Evolutionary conservation across 2,329 filamentous ascomycete species (phyloP), one percentile per base, ranked within the genome.

Genomic region (Epichloe glyceriae): DNA sequence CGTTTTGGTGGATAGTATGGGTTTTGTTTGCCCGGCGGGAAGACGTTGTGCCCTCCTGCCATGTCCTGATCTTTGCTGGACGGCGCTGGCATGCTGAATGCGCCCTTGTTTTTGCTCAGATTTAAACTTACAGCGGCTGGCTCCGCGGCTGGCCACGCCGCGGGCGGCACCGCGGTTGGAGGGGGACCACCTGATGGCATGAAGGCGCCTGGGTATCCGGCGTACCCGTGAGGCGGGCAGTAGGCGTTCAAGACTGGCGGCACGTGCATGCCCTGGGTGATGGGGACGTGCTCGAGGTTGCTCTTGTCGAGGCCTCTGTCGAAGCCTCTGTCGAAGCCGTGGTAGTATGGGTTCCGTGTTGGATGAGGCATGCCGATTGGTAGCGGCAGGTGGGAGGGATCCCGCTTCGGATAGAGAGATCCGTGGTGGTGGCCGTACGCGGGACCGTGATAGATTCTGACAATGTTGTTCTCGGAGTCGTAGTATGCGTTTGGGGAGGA

Each of bases 401-500:
- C 57, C 5, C 64, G 65, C 6, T 59, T 62, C 2, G 75, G 74
- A 57, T 80, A 75, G n/a, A 77, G 58, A 2, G 64, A 60, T 22
- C 59, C 56, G 22, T 68, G 64, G 22, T 73, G 70, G 54, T 76
- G 76, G 4, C 77, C 76, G 57, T 78, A 82, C 0, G 68, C 65
- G 3, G 73, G 71, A 0, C 78, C 78, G 54, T 82, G 74, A 54
- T 82, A 82, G 26, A 81, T 72, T 14, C 77, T 73, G 47, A 79
- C 67, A 19, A 78, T 62, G 34, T 76, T 73, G 54, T 72, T 69
- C 44, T 69, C 66, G n/a, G 67, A 60, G 56, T 82, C 78, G 57
- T 74, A 75, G 58, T 77, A 82, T 41, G 79, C 76, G 57, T 82
- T 83, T 12, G 78, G 79, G 69, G 68, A 8, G 78, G 78, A 54